Conservation (phyloP, 2,329 filamentous ascomycete genomes). For the Fusarium sp. region DNA sequence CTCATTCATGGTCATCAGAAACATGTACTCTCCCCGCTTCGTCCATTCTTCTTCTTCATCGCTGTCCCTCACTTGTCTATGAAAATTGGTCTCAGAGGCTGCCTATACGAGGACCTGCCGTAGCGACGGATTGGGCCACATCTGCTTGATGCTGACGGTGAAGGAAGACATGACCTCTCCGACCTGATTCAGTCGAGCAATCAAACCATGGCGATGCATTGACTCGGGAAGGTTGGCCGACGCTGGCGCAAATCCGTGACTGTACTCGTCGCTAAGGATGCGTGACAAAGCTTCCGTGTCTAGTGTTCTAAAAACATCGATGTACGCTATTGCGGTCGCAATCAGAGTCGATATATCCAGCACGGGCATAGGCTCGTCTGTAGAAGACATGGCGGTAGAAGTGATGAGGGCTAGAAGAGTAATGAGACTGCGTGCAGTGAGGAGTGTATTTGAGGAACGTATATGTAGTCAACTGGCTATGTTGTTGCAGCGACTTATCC, state of each 20-base stretch:
- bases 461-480: no score
- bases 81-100: background rate
- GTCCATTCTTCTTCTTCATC: background rate
- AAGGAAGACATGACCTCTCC: background rate
- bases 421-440: no score
- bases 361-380: background rate
- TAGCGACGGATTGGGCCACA: background rate
- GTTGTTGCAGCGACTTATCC: no score
- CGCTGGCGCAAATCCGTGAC: background rate
- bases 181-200: background rate
- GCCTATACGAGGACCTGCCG: background rate
- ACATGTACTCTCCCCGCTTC: background rate
- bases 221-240: background rate
- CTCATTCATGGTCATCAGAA: background rate
- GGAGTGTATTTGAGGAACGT: background rate
- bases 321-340: background rate
- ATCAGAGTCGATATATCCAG: background rate
- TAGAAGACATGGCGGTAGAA: background rate
- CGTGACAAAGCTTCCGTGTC: background rate
- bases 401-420: no score
- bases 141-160: background rate
- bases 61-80: background rate
- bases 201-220: background rate
- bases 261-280: background rate
- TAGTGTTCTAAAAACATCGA: background rate